These are phyloP conservation scores for Pseudocercospora cruenta DNA, from an alignment of 2,329 filamentous ascomycete species.

Conservation along the genomic window DNA sequence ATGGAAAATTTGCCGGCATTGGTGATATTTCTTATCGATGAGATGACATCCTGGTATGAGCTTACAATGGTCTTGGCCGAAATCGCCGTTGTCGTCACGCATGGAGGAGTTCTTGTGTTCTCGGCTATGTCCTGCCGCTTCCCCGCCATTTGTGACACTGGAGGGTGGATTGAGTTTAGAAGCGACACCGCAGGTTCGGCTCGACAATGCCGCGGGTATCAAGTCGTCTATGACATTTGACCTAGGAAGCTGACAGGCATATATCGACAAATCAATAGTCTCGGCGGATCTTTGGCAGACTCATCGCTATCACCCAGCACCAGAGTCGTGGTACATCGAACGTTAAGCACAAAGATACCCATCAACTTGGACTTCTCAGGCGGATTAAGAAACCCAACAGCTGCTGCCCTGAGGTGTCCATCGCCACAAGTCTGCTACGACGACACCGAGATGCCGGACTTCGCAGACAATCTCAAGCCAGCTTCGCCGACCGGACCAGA, in stretches of 20 bases:
- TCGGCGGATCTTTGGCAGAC: not conserved
- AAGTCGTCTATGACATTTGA: constrained; percentile 10
- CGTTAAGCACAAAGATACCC: not conserved
- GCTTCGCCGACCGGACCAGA: constrained; percentile 49
- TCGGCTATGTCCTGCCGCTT: not conserved
- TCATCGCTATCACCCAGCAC: not conserved
- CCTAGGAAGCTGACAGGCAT: not conserved
- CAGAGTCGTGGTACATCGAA: not conserved
- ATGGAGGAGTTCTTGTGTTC: not conserved
- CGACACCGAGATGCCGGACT: constrained; percentile 48
- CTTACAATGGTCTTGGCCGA: not conserved
- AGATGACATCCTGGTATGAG: not conserved
- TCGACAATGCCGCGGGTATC: constrained; percentile 16
- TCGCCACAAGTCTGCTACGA: not conserved
- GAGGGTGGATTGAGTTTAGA: constrained; percentile 15
- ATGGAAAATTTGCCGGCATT: constrained; percentile 24
- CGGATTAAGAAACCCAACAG: not conserved
- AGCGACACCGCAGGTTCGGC: constrained; percentile 2
- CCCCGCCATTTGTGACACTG: constrained; percentile 3
- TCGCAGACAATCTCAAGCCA: constrained; percentile 54
- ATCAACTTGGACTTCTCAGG: not conserved
- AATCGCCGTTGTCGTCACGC: not conserved
- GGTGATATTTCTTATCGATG: not conserved
- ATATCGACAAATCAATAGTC: not conserved
- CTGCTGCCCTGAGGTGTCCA: not conserved